Conservation (phyloP, 108 stramenopile species). For the Hondaea fermentalgiana region DNA sequence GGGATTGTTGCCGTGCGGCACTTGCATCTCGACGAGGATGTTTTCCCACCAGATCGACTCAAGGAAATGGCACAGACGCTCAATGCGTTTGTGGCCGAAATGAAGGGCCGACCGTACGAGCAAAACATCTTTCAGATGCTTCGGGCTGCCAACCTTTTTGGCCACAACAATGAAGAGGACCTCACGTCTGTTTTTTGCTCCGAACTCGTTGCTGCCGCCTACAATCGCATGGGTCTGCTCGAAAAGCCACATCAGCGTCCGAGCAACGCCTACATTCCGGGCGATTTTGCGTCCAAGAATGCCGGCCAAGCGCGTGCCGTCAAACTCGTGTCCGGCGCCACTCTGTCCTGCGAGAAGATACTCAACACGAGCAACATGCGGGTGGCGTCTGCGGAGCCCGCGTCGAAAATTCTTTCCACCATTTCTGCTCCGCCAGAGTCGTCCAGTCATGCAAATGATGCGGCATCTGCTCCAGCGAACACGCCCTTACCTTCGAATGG, state of each 20-base stretch:
- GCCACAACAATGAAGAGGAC: not conserved
- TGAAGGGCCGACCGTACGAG: not conserved
- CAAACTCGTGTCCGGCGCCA: not conserved
- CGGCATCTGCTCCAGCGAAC: not conserved
- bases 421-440: too few relatives aligned
- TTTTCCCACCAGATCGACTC: not conserved
- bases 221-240: not conserved
- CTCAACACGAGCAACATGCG: not conserved
- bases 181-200: not conserved
- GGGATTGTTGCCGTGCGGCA: not conserved
- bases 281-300: conserved; percentile 11
- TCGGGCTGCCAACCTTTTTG: not conserved
- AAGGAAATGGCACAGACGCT: not conserved
- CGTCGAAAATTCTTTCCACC: too few relatives aligned
- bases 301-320: not conserved
- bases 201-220: not conserved
- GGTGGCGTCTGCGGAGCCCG: not conserved
- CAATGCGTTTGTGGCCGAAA: not conserved
- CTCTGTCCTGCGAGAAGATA: not conserved
- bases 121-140: not conserved
- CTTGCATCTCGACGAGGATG: not conserved
- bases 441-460: too few relatives aligned
- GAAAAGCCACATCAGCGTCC: not conserved
- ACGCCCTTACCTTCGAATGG: not conserved
- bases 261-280: conserved; percentile 4